phyloP scores from a whole-genome alignment of 768 basidiomycete genomes.

The Mycena capillaripes region DNA sequence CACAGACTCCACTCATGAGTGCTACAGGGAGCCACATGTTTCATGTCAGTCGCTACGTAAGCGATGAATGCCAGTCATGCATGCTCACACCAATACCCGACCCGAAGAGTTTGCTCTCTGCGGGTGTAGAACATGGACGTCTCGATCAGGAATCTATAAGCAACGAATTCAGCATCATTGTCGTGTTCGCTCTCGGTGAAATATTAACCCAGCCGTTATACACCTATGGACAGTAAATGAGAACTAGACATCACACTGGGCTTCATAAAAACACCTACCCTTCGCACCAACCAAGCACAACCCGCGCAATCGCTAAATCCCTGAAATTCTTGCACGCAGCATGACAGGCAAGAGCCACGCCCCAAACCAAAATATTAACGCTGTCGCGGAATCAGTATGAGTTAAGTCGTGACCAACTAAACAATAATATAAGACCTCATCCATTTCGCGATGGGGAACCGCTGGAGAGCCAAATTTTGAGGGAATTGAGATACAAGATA shows the following conservation, averaged over 20 bases:
- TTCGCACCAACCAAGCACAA: slow-evolving; percentile 83
- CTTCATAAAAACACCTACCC: slow-evolving; percentile 51
- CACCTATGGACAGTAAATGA: slow-evolving; percentile 52
- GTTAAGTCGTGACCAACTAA: too few species aligned
- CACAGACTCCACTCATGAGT: too few species aligned
- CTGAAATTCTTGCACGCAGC: slow-evolving; percentile 80
- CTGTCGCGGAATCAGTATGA: too few species aligned
- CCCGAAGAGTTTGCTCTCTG: slow-evolving; percentile 76
- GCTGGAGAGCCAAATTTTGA: not conserved
- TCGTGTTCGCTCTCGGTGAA: not conserved
- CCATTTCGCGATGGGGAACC: not conserved
- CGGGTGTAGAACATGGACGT: slow-evolving; percentile 90
- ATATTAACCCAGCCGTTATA: slow-evolving; percentile 77
- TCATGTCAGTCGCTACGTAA: too few species aligned
- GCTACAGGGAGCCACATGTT: too few species aligned
- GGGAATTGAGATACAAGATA: not conserved
- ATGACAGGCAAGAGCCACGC: slow-evolving; percentile 69
- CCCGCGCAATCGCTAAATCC: slow-evolving; percentile 73
- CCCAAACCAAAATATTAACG: slow-evolving; percentile 83
- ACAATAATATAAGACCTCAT: too few species aligned
- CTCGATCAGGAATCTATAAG: slow-evolving; percentile 76
- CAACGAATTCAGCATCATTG: too few species aligned
- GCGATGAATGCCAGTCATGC: not conserved
- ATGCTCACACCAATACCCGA: slow-evolving; percentile 84
- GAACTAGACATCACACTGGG: not conserved